phyloP scores from a whole-genome alignment of 75 land plant species.

The Sequoiadendron giganteum region DNA sequence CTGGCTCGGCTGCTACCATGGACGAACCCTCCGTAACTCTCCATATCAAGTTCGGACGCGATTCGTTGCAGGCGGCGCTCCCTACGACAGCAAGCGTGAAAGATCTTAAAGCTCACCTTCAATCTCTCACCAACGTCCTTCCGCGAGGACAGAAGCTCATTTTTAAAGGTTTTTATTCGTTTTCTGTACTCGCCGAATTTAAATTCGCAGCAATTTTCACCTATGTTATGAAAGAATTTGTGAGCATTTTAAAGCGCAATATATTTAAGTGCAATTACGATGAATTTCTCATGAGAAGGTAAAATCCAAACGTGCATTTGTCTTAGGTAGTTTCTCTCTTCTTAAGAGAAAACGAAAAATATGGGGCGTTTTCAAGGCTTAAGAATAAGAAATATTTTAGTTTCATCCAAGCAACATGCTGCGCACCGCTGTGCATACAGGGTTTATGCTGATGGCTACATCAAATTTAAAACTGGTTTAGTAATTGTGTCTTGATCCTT shows the following conservation, averaged over 20 bases:
- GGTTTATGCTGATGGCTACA: background rate
- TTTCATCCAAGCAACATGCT: background rate
- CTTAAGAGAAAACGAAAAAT: background rate
- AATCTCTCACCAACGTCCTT: constrained; percentile 67
- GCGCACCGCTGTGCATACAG: background rate
- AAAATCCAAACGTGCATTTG: background rate
- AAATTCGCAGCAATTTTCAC: background rate
- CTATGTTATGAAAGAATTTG: background rate
- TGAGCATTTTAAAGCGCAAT: background rate
- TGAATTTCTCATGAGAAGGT: background rate
- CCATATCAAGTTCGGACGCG: constrained; percentile 54
- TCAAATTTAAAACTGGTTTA: background rate
- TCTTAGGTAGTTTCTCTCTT: background rate
- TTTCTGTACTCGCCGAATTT: background rate
- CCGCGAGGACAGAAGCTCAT: constrained; percentile 89
- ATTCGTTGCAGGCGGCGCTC: constrained; percentile 35
- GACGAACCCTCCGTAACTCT: constrained; percentile 24
- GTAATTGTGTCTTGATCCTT: background rate
- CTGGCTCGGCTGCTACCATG: background rate
- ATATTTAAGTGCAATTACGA: background rate
- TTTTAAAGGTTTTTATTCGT: constrained; percentile 53
- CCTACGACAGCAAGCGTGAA: constrained; percentile 34
- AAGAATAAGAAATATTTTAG: background rate
- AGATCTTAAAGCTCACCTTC: constrained; percentile 68
- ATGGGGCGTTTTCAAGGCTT: background rate